Evolutionary conservation across 139 green algal genomes (phyloP).

Genomic region (Chlamydomonas applanata): DNA sequence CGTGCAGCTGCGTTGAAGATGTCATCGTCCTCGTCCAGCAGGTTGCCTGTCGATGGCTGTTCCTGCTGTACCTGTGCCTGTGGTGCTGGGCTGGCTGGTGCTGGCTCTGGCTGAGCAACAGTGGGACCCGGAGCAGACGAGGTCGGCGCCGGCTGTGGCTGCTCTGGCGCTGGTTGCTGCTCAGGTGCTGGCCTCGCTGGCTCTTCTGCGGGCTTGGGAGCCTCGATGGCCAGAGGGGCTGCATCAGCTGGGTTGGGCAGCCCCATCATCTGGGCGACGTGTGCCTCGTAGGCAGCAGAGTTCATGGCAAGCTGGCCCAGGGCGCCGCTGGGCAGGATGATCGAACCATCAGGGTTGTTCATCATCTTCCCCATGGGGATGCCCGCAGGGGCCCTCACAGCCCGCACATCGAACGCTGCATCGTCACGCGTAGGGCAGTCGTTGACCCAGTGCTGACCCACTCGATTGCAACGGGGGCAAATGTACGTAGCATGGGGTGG

Average conservation of each 20-base stretch:
- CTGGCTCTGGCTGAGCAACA: neutral
- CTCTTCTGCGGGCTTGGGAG: no score
- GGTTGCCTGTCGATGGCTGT: no score
- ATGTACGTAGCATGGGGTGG: constrained; percentile 12
- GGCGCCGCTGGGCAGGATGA: constrained; percentile 33
- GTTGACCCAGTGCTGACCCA: constrained; percentile 55
- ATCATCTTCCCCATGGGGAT: constrained; percentile 35
- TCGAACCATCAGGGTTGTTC: constrained; percentile 30
- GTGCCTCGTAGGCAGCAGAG: neutral
- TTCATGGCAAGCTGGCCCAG: constrained; percentile 33
- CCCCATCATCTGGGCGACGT: neutral
- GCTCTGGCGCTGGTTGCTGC: no score
- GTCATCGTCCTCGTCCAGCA: no score
- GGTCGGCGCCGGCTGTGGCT: no score
- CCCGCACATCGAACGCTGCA: constrained; percentile 25
- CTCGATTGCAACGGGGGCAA: constrained; percentile 46
- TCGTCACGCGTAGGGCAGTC: constrained; percentile 73
- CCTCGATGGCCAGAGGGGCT: no score
- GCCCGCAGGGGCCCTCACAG: constrained; percentile 14
- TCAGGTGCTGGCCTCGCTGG: no score
- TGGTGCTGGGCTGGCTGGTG: neutral
- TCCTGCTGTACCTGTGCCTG: constrained; percentile 5
- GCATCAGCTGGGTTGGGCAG: no score
- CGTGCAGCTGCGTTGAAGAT: no score
- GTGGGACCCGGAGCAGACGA: neutral